Conservation (phyloP, 2,329 filamentous ascomycete genomes). For the Escovopsis sp. region DNA sequence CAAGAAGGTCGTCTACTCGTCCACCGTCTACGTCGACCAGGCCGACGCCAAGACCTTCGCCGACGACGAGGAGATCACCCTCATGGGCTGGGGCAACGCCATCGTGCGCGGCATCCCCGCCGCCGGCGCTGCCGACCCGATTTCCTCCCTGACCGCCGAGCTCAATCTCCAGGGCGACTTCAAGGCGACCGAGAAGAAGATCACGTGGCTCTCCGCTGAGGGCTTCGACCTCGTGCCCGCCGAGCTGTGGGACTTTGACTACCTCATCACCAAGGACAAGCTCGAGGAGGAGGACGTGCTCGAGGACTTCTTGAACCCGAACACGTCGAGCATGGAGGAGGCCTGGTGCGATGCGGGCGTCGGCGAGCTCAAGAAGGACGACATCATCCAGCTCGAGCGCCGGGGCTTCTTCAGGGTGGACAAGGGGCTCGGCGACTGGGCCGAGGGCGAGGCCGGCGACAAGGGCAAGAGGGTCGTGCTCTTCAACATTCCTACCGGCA, state of each 20-base stretch:
- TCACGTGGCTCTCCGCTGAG: conserved; percentile 76
- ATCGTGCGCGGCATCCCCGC: conserved; percentile 54
- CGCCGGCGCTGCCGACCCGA: conserved; percentile 28
- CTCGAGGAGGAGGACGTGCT: conserved; percentile 75
- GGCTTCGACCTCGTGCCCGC: conserved; percentile 64
- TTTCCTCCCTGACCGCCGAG: conserved; percentile 62
- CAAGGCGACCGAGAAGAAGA: conserved; percentile 91
- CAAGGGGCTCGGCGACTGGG: conserved; percentile 36
- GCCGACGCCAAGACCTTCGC: conserved; percentile 70
- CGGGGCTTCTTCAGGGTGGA: conserved; percentile 88
- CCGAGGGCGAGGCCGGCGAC: conserved; percentile 31
- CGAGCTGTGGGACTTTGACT: conserved; percentile 88
- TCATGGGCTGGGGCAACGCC: conserved; percentile 95
- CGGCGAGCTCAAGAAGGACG: conserved; percentile 60
- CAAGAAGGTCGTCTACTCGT: conserved; percentile 72
- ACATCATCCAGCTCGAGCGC: conserved; percentile 90
- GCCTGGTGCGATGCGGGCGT: conserved; percentile 74
- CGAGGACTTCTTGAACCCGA: conserved; percentile 66
- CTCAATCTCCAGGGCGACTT: conserved; percentile 88
- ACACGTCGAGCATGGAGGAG: conserved; percentile 59
- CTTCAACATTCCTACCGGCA: conserved; percentile 42
- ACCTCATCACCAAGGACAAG: conserved; percentile 89
- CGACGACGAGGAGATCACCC: conserved; percentile 76
- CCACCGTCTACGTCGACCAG: conserved; percentile 68
- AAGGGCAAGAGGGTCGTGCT: conserved; percentile 36